phyloP scores from a whole-genome alignment of 768 basidiomycete species.

The Scleroderma bovista region DNA sequence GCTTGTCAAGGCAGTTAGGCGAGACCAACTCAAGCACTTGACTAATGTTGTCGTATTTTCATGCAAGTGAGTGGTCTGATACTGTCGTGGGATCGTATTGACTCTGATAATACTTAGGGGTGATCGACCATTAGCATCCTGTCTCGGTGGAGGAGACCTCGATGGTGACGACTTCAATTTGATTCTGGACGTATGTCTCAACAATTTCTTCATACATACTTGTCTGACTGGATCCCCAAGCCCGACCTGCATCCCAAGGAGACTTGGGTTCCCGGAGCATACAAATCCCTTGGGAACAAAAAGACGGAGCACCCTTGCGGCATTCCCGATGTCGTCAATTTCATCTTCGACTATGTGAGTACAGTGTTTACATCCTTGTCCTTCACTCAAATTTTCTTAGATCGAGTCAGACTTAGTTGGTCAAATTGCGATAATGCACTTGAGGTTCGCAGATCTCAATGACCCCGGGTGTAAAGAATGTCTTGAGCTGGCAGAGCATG shows the following conservation, averaged over 20 bases:
- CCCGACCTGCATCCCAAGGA: constrained; percentile 25
- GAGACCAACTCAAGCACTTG: constrained; percentile 33
- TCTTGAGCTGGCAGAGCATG: constrained; percentile 37
- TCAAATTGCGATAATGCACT: constrained; percentile 37
- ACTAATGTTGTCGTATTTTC: constrained; percentile 48
- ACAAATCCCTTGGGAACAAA: constrained; percentile 32
- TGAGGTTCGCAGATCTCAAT: constrained; percentile 38
- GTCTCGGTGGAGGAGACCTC: constrained; percentile 49
- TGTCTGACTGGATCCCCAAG: constrained; percentile 13
- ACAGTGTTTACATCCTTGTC: background rate
- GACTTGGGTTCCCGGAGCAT: constrained; percentile 32
- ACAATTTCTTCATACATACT: background rate
- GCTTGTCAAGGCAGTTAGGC: constrained; percentile 37
- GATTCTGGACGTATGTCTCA: constrained; percentile 35
- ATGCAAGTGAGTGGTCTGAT: constrained; percentile 31
- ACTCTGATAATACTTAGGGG: constrained; percentile 27
- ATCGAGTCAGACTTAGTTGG: constrained; percentile 37
- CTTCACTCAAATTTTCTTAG: constrained; percentile 11
- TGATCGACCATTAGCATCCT: constrained; percentile 38
- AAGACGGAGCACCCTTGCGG: constrained; percentile 27
- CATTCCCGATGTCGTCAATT: constrained; percentile 40
- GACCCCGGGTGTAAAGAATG: constrained; percentile 34
- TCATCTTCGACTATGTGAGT: constrained; percentile 44
- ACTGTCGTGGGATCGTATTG: background rate
- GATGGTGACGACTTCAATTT: constrained; percentile 50